Conservation (phyloP, 306 rosid species). For the Quercus suber region DNA sequence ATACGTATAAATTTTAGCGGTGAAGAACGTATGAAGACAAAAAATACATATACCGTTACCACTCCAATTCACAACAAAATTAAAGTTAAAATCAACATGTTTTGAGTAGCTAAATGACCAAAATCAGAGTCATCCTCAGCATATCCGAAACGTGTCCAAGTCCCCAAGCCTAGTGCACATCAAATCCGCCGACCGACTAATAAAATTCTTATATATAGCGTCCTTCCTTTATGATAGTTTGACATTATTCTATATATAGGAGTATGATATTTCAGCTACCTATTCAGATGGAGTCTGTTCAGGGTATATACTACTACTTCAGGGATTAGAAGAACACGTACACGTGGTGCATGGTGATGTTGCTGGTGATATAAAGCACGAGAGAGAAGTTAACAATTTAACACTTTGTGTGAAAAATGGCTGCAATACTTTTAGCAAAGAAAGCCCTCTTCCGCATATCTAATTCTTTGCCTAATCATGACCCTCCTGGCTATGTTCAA, state of each 20-base stretch:
- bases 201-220: too few species aligned
- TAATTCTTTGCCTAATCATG: slow-evolving; percentile 12
- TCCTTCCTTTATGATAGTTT: too few species aligned
- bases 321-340: too few species aligned
- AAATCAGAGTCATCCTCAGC: slow-evolving; percentile 16
- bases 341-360: neutral
- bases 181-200: neutral
- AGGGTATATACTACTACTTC: too few species aligned
- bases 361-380: neutral
- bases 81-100: neutral
- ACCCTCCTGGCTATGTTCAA: neutral
- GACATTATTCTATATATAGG: too few species aligned
- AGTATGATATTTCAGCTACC: too few species aligned
- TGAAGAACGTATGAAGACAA: slow-evolving; percentile 13
- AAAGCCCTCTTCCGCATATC: slow-evolving; percentile 19
- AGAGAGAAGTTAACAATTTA: neutral
- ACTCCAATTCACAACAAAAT: neutral
- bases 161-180: slow-evolving; percentile 30
- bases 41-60: neutral
- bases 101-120: slow-evolving; percentile 9
- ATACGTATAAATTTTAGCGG: too few species aligned
- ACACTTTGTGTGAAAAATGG: neutral
- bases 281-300: too few species aligned
- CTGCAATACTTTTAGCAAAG: slow-evolving; percentile 15
- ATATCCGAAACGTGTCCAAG: neutral